These are phyloP conservation scores for Syzygium aqueum DNA, from an alignment of 345 rosid genomes.

Conservation along the genomic window DNA sequence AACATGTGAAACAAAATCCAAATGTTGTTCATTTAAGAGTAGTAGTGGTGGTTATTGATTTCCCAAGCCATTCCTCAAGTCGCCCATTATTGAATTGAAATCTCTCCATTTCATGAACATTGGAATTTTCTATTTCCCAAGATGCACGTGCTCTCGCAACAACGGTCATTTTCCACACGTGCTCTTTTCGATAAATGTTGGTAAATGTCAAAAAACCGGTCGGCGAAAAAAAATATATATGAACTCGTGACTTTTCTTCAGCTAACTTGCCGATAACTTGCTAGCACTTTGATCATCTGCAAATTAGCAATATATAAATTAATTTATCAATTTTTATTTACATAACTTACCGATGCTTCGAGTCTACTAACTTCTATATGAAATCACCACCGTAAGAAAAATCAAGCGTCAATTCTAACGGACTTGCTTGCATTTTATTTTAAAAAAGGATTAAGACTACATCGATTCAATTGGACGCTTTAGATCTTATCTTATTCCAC, in stretches of 20 bases:
- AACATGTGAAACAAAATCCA: background rate
- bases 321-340: background rate
- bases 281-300: background rate
- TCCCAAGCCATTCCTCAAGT: background rate
- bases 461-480: background rate
- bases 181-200: background rate
- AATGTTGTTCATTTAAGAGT: background rate
- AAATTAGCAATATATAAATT: background rate
- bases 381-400: background rate
- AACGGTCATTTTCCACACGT: background rate
- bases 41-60: background rate
- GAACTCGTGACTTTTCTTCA: accelerated
- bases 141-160: background rate
- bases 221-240: background rate
- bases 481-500: background rate
- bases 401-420: background rate
- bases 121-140: background rate
- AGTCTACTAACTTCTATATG: background rate
- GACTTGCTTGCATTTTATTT: background rate
- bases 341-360: background rate
- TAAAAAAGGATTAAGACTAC: background rate
- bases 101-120: background rate
- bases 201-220: background rate
- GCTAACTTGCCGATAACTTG: background rate
- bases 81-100: background rate